A percentile compares a stretch with the other conserved stretches of the same genome.
phyloP scores from a whole-genome alignment of 306 rosid species.

The Vicia villosa region DNA sequence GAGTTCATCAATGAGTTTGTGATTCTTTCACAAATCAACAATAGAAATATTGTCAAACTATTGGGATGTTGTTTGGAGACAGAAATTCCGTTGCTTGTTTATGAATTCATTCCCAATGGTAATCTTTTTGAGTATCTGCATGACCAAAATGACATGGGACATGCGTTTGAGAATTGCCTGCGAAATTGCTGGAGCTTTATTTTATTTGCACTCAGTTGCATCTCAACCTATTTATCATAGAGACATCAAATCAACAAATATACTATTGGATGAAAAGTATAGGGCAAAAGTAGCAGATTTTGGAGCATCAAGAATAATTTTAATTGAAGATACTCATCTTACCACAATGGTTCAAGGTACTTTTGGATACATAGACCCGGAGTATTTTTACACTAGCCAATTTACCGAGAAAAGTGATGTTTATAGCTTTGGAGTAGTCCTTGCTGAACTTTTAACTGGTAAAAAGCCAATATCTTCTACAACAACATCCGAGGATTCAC shows the following conservation, averaged over 20 bases:
- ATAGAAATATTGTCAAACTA: constrained; percentile 42
- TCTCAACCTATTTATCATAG: constrained; percentile 43
- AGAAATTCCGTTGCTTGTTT: constrained; percentile 37
- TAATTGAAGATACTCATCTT: constrained; percentile 40
- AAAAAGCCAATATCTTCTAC: constrained; percentile 12
- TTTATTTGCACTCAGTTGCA: constrained; percentile 45
- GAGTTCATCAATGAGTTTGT: constrained; percentile 44
- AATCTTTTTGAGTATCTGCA: constrained; percentile 33
- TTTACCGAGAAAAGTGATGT: constrained; percentile 45
- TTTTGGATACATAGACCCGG: constrained; percentile 47
- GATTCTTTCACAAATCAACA: constrained; percentile 45
- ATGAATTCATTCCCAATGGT: constrained; percentile 48
- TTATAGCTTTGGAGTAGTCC: constrained; percentile 42
- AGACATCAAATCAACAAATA: constrained; percentile 45
- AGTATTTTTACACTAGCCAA: constrained; percentile 37
- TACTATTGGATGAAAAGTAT: constrained; percentile 39
- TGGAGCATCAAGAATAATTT: constrained; percentile 40
- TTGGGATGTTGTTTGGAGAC: constrained; percentile 46
- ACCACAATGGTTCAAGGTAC: constrained; percentile 41
- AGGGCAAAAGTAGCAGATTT: constrained; percentile 44
- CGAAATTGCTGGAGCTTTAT: constrained; percentile 40
- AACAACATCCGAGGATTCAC: background rate
- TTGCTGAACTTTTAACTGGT: constrained; percentile 39
- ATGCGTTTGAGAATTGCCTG: constrained; percentile 41
- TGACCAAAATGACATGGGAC: constrained; percentile 41